These are phyloP conservation scores for Mycena pura DNA, from an alignment of 768 basidiomycete genomes.

Conservation along the genomic window DNA sequence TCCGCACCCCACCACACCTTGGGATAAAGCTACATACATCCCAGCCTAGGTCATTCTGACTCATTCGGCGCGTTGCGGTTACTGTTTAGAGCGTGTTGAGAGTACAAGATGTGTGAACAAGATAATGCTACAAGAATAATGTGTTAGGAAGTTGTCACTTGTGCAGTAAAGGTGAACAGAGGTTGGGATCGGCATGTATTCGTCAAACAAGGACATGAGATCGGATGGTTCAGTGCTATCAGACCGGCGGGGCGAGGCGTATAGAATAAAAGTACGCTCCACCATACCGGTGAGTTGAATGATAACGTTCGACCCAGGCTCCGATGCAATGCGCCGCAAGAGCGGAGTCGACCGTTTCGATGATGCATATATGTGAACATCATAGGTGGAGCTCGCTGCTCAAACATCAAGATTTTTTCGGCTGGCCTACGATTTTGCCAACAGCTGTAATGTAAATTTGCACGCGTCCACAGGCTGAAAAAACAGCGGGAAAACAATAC, in stretches of 20 bases:
- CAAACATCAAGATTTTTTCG: too few species aligned
- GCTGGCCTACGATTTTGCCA: too few species aligned
- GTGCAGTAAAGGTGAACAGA: constrained; percentile 11
- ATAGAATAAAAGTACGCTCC: constrained; percentile 53
- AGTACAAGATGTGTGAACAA: constrained; percentile 21
- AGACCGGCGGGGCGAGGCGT: constrained; percentile 37
- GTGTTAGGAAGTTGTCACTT: constrained; percentile 2
- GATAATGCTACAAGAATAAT: constrained; percentile 20
- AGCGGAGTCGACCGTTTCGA: too few species aligned
- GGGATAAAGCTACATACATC: too few species aligned
- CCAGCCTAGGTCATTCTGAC: too few species aligned
- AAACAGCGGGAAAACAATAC: too few species aligned
- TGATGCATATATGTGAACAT: too few species aligned
- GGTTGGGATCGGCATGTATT: neutral
- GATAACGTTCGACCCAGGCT: constrained; percentile 53
- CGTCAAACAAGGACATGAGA: constrained; percentile 1
- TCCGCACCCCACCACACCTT: too few species aligned
- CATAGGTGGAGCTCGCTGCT: too few species aligned
- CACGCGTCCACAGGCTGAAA: neutral
- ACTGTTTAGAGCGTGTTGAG: too few species aligned
- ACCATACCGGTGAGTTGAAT: constrained; percentile 54
- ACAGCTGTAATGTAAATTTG: neutral
- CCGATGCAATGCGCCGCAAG: too few species aligned
- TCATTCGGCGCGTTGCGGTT: too few species aligned
- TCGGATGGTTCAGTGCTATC: neutral